Conservation (phyloP, 2,329 filamentous ascomycete species). For the Hirsutella rhossiliensis region DNA sequence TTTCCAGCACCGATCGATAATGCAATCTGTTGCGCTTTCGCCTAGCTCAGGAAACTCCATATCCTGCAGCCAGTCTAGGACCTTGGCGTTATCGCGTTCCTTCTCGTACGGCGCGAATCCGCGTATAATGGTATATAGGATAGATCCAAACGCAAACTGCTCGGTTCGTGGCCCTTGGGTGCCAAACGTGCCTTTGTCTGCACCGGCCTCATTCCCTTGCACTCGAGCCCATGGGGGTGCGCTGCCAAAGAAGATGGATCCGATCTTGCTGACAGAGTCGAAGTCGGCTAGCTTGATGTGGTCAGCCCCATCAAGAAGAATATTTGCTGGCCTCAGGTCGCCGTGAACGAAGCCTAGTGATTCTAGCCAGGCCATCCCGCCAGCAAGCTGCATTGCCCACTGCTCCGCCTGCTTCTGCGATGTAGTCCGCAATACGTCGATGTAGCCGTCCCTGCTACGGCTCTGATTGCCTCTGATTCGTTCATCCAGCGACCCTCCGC, state of each 20-base stretch:
- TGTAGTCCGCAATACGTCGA: background rate
- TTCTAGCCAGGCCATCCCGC: constrained; percentile 6
- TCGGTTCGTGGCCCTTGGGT: background rate
- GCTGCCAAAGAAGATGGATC: background rate
- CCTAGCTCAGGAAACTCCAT: constrained; percentile 1
- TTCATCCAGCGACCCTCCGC: background rate
- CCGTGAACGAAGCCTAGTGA: constrained; percentile 3
- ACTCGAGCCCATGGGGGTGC: constrained; percentile 2
- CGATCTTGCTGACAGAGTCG: constrained; percentile 1
- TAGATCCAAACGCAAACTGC: constrained; percentile 3
- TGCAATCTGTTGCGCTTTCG: background rate
- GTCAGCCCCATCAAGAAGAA: constrained; percentile 3
- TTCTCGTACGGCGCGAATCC: constrained; percentile 4
- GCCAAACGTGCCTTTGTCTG: background rate
- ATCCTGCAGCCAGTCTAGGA: background rate
- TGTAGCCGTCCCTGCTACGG: background rate
- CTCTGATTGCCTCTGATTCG: background rate
- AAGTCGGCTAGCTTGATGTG: constrained; percentile 7
- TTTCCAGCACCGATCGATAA: constrained; percentile 2
- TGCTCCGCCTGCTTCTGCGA: constrained; percentile 1
- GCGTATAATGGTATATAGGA: constrained; percentile 1
- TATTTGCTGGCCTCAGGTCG: constrained; percentile 5
- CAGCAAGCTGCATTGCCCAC: constrained; percentile 4
- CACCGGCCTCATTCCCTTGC: background rate
- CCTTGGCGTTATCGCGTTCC: background rate